Percentiles rank a stretch among this genome's conserved stretches.
These are phyloP conservation scores for Diddensiella transvaalensis DNA, from an alignment of 805 yeast genomes.

Conservation along the genomic window DNA sequence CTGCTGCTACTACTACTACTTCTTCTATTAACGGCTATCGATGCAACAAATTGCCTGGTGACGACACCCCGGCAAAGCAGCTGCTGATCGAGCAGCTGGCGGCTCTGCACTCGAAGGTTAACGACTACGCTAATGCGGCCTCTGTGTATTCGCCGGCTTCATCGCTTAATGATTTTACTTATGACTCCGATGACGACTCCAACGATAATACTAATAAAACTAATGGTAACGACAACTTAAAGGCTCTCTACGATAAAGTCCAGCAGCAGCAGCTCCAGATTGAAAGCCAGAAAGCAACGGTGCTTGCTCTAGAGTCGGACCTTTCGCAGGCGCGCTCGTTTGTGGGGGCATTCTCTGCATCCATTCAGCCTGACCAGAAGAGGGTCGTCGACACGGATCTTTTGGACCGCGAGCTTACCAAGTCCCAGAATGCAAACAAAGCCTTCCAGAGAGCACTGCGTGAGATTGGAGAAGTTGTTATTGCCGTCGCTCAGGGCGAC, in stretches of 20 bases:
- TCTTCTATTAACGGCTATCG: not conserved
- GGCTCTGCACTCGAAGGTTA: not conserved
- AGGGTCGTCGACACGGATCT: constrained; percentile 30
- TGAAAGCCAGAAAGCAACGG: constrained; percentile 33
- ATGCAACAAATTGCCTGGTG: constrained; percentile 19
- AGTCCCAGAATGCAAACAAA: constrained; percentile 53
- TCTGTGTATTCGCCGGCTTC: constrained; percentile 2
- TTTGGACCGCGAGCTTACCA: constrained; percentile 36
- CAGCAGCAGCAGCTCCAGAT: constrained; percentile 36
- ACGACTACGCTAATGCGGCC: not conserved
- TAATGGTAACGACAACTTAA: constrained; percentile 8
- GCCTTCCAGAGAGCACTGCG: constrained; percentile 65
- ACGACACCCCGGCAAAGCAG: constrained; percentile 23
- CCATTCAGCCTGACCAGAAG: constrained; percentile 30
- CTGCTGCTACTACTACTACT: too few relatives aligned
- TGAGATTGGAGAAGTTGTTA: constrained; percentile 82
- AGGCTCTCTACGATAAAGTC: constrained; percentile 29
- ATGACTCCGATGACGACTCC: constrained; percentile 3
- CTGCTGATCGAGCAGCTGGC: constrained; percentile 20
- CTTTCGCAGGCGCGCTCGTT: constrained; percentile 33
- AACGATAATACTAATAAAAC: not conserved
- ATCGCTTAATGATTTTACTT: not conserved
- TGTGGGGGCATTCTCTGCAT: constrained; percentile 32
- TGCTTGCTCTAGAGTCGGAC: constrained; percentile 32
- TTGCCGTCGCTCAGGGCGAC: constrained; percentile 87